Percentiles rank a stretch among this genome's conserved stretches.
phyloP scores from a whole-genome alignment of 495 filamentous ascomycete genomes.

The Aspergillus ostianus region DNA sequence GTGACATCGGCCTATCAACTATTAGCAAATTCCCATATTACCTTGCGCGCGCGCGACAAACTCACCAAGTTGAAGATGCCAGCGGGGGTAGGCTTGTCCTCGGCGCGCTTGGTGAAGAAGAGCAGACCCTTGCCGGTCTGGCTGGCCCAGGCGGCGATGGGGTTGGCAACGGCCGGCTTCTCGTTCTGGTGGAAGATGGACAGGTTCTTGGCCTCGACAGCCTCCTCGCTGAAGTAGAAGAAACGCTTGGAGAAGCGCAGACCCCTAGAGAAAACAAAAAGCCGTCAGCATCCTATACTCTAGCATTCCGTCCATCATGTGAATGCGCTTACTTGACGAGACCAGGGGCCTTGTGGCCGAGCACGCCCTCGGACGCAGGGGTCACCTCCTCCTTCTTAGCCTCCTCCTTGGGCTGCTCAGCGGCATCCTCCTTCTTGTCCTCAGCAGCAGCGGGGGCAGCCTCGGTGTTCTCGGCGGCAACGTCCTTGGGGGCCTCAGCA shows the following conservation, averaged over 20 bases:
- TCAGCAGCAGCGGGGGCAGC: constrained; percentile 40
- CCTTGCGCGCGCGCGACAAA: constrained; percentile 4
- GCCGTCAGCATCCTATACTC: constrained; percentile 15
- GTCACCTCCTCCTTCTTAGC: constrained; percentile 52
- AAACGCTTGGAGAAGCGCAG: constrained; percentile 71
- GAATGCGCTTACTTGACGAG: constrained; percentile 75
- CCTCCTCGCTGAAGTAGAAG: constrained; percentile 90
- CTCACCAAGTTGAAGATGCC: constrained; percentile 84
- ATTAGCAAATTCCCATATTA: constrained; percentile 17
- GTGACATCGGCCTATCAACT: constrained; percentile 69
- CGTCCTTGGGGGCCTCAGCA: constrained; percentile 37
- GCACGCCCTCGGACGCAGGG: constrained; percentile 63
- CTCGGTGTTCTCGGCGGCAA: constrained; percentile 33
- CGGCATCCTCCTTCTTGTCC: constrained; percentile 35
- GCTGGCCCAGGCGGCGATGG: constrained; percentile 80
- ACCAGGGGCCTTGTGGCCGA: constrained; percentile 86
- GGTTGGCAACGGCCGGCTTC: constrained; percentile 74
- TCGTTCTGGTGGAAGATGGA: constrained; percentile 76
- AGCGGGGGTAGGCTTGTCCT: constrained; percentile 74
- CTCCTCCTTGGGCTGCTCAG: constrained; percentile 50
- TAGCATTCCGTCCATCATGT: constrained; percentile 5
- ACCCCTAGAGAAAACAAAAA: constrained; percentile 40
- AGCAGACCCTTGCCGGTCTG: constrained; percentile 95
- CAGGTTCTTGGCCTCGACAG: constrained; percentile 73
- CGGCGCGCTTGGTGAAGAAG: constrained; percentile 83